Evolutionary conservation across 345 rosid species (phyloP).

Genomic region (Sisymbrium irio): DNA sequence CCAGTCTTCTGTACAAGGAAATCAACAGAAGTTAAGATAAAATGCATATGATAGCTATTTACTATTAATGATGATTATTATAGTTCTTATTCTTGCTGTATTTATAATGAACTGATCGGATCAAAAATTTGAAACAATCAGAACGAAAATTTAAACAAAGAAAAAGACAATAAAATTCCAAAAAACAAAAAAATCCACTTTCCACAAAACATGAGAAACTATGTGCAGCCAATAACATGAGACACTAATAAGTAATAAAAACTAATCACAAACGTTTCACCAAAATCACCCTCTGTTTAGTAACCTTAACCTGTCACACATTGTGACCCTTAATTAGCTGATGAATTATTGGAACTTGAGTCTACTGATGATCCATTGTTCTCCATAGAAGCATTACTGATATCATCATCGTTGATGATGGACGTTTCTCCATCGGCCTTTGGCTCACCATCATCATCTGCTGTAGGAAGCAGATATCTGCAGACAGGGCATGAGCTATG

Average conservation of each 20-base stretch:
- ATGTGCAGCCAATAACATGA: constrained; percentile 12
- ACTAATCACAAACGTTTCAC: constrained; percentile 6
- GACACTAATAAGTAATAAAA: neutral
- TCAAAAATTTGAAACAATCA: neutral
- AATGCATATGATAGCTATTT: neutral
- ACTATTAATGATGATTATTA: neutral
- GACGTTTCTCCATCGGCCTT: constrained; percentile 50
- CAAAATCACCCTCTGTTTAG: neutral
- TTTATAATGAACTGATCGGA: neutral
- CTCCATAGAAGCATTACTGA: constrained; percentile 21
- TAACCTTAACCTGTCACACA: constrained; percentile 4
- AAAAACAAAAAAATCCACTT: neutral
- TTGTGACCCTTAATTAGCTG: constrained; percentile 32
- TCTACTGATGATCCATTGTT: constrained; percentile 12
- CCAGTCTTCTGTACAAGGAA: constrained; percentile 4
- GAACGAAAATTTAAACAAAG: neutral
- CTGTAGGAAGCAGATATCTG: constrained; percentile 57
- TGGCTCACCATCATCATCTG: constrained; percentile 43
- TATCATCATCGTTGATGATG: neutral
- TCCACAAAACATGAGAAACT: constrained; percentile 12
- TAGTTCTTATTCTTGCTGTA: neutral
- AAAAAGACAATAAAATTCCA: neutral
- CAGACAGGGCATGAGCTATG: constrained; percentile 94
- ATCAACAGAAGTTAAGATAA: neutral
- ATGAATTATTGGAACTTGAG: constrained; percentile 14